phyloP scores from a whole-genome alignment of 768 basidiomycete species.

The Pleurotus tuoliensis region DNA sequence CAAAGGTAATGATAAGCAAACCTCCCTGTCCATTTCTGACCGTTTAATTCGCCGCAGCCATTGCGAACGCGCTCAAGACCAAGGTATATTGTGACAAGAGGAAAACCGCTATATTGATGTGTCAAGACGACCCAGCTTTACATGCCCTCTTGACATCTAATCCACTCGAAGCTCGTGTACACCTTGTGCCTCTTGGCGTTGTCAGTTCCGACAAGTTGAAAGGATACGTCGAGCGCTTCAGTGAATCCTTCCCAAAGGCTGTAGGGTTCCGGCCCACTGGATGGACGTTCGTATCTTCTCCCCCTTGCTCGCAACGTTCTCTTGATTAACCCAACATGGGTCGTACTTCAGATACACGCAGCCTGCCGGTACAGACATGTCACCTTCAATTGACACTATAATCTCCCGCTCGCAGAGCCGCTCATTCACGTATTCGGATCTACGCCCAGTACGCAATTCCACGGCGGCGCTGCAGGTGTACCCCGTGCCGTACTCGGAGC shows the following conservation, averaged over 20 bases:
- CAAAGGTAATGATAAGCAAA: constrained; percentile 56
- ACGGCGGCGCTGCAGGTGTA: constrained; percentile 67
- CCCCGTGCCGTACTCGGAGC: constrained; percentile 91
- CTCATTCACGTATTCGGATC: constrained; percentile 65
- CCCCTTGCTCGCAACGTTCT: not conserved
- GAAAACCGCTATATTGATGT: constrained; percentile 79
- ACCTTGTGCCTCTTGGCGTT: constrained; percentile 75
- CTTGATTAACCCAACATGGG: not conserved
- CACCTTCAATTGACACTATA: constrained; percentile 64
- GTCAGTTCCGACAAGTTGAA: constrained; percentile 77
- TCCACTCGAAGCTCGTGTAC: constrained; percentile 74
- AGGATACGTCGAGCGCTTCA: constrained; percentile 71
- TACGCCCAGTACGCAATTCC: constrained; percentile 69
- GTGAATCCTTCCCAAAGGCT: constrained; percentile 63
- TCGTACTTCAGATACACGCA: constrained; percentile 51
- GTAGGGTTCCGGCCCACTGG: constrained; percentile 93
- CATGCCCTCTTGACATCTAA: constrained; percentile 73
- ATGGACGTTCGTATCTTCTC: constrained; percentile 70
- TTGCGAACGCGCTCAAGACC: constrained; percentile 75
- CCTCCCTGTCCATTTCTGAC: not conserved
- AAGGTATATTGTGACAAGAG: constrained; percentile 88
- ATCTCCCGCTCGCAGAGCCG: constrained; percentile 63
- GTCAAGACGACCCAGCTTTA: constrained; percentile 82
- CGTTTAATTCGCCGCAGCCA: constrained; percentile 42
- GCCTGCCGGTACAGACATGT: constrained; percentile 56